These are phyloP conservation scores for Zopfia rhizophila DNA, from an alignment of 2,329 filamentous ascomycete genomes.

Conservation along the genomic window DNA sequence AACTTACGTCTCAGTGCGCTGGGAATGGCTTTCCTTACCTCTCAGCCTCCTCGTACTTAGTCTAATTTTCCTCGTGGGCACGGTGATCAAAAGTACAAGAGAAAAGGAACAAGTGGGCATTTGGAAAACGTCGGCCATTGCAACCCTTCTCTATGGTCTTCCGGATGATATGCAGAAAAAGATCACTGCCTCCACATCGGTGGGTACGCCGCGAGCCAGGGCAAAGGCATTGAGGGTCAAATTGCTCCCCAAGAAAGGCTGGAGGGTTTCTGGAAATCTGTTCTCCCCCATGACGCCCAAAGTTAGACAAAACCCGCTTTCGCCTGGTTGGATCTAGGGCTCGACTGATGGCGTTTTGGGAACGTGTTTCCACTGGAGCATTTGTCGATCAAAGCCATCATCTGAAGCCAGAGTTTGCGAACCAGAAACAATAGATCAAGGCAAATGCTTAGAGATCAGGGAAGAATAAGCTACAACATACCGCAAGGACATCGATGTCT, in stretches of 20 bases:
- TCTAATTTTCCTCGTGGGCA: conserved; percentile 35
- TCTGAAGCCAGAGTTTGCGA: too few species aligned
- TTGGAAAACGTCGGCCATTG: conserved; percentile 47
- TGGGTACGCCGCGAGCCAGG: conserved; percentile 1
- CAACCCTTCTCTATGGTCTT: conserved; percentile 38
- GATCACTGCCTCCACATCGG: conserved; percentile 12
- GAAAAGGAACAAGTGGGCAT: conserved; percentile 21
- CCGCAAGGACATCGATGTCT: too few species aligned
- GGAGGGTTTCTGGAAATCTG: conserved; percentile 32
- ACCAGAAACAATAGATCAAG: too few species aligned
- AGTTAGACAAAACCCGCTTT: conserved; percentile 16
- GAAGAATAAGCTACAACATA: too few species aligned
- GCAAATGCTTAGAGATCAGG: too few species aligned
- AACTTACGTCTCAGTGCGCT: conserved; percentile 25
- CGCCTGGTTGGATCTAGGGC: conserved; percentile 41
- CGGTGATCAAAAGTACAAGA: conserved; percentile 32
- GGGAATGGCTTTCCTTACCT: conserved; percentile 41
- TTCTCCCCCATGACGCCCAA: conserved; percentile 23
- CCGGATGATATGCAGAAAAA: conserved; percentile 29
- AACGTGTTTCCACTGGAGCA: too few species aligned
- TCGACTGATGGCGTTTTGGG: too few species aligned
- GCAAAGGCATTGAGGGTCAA: conserved; percentile 26
- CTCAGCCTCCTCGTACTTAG: conserved; percentile 29
- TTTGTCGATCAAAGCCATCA: too few species aligned
- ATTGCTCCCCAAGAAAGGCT: conserved; percentile 22